Conservation (phyloP, 768 basidiomycete genomes). For the Tubosaeta sp. region DNA sequence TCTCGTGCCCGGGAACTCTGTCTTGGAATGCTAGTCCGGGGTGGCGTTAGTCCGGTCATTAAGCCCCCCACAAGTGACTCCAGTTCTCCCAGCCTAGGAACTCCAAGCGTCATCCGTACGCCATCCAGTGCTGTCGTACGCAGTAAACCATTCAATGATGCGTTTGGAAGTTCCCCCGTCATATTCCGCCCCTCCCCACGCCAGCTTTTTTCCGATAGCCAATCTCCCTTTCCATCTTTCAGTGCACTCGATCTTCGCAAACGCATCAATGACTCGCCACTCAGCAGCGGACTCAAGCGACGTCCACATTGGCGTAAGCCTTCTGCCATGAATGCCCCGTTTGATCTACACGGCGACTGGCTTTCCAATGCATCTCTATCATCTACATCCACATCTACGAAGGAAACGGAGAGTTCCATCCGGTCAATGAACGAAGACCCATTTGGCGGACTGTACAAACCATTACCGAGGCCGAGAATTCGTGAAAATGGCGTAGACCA, state of each 20-base stretch:
- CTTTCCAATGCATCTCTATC: slow-evolving; percentile 30
- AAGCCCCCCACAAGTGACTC: slow-evolving; percentile 29
- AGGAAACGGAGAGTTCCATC: slow-evolving; percentile 21
- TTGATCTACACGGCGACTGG: slow-evolving; percentile 26
- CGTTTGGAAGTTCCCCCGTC: slow-evolving; percentile 32
- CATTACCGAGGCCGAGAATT: slow-evolving; percentile 19
- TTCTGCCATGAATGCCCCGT: slow-evolving; percentile 25
- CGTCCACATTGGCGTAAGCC: slow-evolving; percentile 27
- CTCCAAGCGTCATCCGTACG: slow-evolving; percentile 29
- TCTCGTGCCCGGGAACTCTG: slow-evolving; percentile 60
- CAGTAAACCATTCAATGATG: slow-evolving; percentile 26
- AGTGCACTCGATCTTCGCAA: slow-evolving; percentile 31
- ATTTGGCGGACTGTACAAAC: slow-evolving; percentile 43
- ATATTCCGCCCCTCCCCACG: slow-evolving; percentile 42
- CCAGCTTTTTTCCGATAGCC: slow-evolving; percentile 34
- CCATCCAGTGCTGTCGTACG: slow-evolving; percentile 25
- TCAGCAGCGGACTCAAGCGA: slow-evolving; percentile 30
- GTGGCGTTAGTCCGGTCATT: slow-evolving; percentile 45
- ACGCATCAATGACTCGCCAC: slow-evolving; percentile 46
- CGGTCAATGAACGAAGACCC: slow-evolving; percentile 39
- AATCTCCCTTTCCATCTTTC: slow-evolving; percentile 31
- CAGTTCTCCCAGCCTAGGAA: slow-evolving; percentile 28
- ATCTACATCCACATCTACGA: slow-evolving; percentile 18
- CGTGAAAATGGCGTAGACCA: slow-evolving; percentile 7
- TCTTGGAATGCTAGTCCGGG: slow-evolving; percentile 57